A percentile compares a stretch with the other conserved stretches of the same genome.
These are phyloP conservation scores for Globisporangium megalacanthum DNA, from an alignment of 352 stramenopile genomes.

Conservation along the genomic window DNA sequence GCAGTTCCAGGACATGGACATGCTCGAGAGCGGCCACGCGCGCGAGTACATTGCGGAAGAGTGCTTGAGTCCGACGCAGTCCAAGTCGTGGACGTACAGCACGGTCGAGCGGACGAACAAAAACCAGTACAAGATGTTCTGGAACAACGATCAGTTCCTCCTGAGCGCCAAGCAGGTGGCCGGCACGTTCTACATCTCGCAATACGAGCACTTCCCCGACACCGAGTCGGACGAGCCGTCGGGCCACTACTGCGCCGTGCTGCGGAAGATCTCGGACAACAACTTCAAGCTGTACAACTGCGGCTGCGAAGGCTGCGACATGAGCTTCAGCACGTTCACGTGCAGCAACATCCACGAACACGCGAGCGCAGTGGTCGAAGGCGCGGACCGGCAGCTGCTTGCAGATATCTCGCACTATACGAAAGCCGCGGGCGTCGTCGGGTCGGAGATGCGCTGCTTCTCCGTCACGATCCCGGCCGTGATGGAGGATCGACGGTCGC, in stretches of 20 bases:
- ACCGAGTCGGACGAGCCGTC: slow-evolving; percentile 38
- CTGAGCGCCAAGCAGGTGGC: slow-evolving; percentile 80
- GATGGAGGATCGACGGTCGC: slow-evolving; percentile 73
- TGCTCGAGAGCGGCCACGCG: slow-evolving; percentile 76
- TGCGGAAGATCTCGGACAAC: slow-evolving; percentile 66
- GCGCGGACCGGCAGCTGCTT: slow-evolving; percentile 74
- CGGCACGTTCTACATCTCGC: slow-evolving; percentile 85
- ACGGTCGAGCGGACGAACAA: slow-evolving; percentile 80
- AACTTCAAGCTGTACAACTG: slow-evolving; percentile 88
- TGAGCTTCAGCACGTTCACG: slow-evolving; percentile 79
- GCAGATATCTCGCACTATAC: slow-evolving; percentile 83
- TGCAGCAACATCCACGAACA: slow-evolving; percentile 71
- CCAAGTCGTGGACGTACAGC: slow-evolving; percentile 79
- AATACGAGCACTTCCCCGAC: slow-evolving; percentile 87
- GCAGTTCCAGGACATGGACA: slow-evolving; percentile 82
- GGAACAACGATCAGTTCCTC: slow-evolving; percentile 82
- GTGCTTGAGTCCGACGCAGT: slow-evolving; percentile 67
- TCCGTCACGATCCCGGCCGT: slow-evolving; percentile 73
- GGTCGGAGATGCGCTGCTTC: slow-evolving; percentile 82
- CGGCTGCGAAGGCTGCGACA: slow-evolving; percentile 82
- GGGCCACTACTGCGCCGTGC: slow-evolving; percentile 72
- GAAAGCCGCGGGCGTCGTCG: slow-evolving; percentile 65
- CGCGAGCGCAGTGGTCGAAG: slow-evolving; percentile 27
- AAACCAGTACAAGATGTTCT: slow-evolving; percentile 86
- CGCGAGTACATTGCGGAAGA: slow-evolving; percentile 81